Evolutionary conservation across 768 basidiomycete genomes (phyloP), one percentile per base, ranked within the genome.

Genomic region (Suillus hirtellus): DNA sequence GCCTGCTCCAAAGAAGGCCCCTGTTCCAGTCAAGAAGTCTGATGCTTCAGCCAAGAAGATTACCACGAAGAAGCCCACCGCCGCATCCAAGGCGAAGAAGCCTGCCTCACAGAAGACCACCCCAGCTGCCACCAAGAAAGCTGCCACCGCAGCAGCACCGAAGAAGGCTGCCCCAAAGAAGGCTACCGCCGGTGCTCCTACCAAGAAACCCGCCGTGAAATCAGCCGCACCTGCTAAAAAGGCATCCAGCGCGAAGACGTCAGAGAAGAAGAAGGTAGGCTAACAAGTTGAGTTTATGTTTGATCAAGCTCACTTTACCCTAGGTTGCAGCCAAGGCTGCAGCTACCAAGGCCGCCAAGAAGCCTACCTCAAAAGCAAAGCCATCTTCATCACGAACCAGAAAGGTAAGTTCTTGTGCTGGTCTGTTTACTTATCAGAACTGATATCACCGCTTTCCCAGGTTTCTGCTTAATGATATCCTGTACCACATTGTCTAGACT

Each of bases 161-260:
- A 80, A 77, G 67, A 49, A 76, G 1, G 67, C 53, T 17, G 60
- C 74, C 0, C 66, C 75, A 7, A 76, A 81, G 74, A 80, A 80
- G 71, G 70, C 77, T 43, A 67, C 73, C 12, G 64, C 72, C 21
- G 62, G 62, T 14, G 69, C 70, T 15, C 56, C 75, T 35, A 4
- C 38, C 52, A 64, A 64, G 61, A 64, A 64, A 24, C 40, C 63
- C 1, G 34, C 43, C 2, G 38, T 53, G 2, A 64, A 63, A 55
- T 53, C 49, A 44, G 43, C 49, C 14, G 49, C 43, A 3, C 12
- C 63, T 14, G n/a, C 63, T 34, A 75, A 74, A 60, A 63, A 66
- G 37, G 54, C 68, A 11, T 47, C 65, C 15, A 67, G 64, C 46
- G 68, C 74, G 31, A 76, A 75, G 72, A 67, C 68, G 0, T 17